These are phyloP conservation scores for Colletotrichum tabaci DNA, from an alignment of 2,329 filamentous ascomycete genomes.

Conservation along the genomic window DNA sequence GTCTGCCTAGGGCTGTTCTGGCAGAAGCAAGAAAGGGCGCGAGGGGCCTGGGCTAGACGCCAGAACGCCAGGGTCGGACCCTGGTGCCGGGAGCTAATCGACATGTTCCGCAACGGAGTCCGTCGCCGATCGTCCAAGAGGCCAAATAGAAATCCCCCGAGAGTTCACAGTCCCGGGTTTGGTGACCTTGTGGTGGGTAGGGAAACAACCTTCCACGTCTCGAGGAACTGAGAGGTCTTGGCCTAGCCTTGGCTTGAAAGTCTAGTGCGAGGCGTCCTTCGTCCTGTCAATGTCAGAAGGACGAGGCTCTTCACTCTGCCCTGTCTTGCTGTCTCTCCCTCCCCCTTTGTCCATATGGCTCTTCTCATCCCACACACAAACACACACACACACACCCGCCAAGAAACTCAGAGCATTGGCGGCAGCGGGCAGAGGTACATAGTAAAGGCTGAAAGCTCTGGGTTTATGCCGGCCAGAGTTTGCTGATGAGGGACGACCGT, in stretches of 20 bases:
- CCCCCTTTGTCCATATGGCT: background rate
- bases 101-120: constrained; percentile 33
- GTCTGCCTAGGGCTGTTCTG: background rate
- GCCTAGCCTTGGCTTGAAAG: constrained; percentile 3
- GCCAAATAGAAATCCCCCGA: constrained; percentile 17
- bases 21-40: background rate
- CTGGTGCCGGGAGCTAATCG: constrained; percentile 39
- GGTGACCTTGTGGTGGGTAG: constrained; percentile 3
- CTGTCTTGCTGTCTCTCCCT: background rate
- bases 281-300: background rate
- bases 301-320: background rate
- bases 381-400: background rate
- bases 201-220: constrained; percentile 17
- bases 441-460: constrained; percentile 35
- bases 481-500: constrained; percentile 15
- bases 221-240: constrained; percentile 25
- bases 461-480: constrained; percentile 39
- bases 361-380: background rate
- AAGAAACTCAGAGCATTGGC: constrained; percentile 25
- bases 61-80: constrained; percentile 28
- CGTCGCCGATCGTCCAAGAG: constrained; percentile 37
- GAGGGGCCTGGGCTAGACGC: constrained; percentile 2
- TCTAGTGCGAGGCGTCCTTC: background rate
- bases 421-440: constrained; percentile 3
- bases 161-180: constrained; percentile 18